These are phyloP conservation scores for Cryptosporidium ryanae DNA, from an alignment of 169 alveolate species.

Conservation along the genomic window DNA sequence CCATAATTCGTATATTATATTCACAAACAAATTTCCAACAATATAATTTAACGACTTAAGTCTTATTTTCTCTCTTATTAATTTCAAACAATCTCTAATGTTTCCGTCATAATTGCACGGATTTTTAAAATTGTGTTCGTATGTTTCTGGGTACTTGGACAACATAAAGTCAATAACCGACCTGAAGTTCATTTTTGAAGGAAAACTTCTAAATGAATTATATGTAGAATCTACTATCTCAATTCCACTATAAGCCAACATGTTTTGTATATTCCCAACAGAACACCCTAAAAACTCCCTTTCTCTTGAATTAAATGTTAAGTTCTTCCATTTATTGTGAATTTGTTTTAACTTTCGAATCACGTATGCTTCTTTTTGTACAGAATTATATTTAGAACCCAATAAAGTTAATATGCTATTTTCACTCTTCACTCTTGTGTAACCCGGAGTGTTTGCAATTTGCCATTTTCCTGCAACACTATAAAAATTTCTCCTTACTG, in stretches of 20 bases:
- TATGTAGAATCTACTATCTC: slow-evolving; percentile 27
- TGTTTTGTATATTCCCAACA: not conserved
- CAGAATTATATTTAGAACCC: slow-evolving; percentile 9
- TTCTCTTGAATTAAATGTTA: slow-evolving; percentile 3
- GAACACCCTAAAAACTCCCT: slow-evolving; percentile 15
- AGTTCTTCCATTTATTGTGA: slow-evolving; percentile 15
- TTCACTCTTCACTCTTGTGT: slow-evolving; percentile 22
- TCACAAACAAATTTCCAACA: slow-evolving; percentile 19
- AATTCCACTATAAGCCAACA: not conserved
- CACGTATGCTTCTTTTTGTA: slow-evolving; percentile 6
- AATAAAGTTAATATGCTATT: slow-evolving; percentile 28
- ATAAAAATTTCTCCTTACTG: slow-evolving; percentile 13
- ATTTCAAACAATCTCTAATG: slow-evolving; percentile 34
- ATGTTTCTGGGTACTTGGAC: not conserved
- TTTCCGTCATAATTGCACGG: slow-evolving; percentile 24
- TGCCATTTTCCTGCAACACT: slow-evolving; percentile 52
- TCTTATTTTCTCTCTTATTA: slow-evolving; percentile 17
- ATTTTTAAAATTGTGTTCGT: not conserved
- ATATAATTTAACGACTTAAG: not conserved
- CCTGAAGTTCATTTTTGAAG: not conserved
- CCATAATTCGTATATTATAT: slow-evolving; percentile 41
- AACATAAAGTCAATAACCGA: slow-evolving; percentile 18
- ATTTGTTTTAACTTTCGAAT: slow-evolving; percentile 5
- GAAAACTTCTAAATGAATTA: not conserved
- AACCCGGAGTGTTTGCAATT: slow-evolving; percentile 29